Percentiles rank a stretch among this genome's conserved stretches.
phyloP scores from a whole-genome alignment of 768 basidiomycete genomes.

The Chalciporus sphaerocephalus region DNA sequence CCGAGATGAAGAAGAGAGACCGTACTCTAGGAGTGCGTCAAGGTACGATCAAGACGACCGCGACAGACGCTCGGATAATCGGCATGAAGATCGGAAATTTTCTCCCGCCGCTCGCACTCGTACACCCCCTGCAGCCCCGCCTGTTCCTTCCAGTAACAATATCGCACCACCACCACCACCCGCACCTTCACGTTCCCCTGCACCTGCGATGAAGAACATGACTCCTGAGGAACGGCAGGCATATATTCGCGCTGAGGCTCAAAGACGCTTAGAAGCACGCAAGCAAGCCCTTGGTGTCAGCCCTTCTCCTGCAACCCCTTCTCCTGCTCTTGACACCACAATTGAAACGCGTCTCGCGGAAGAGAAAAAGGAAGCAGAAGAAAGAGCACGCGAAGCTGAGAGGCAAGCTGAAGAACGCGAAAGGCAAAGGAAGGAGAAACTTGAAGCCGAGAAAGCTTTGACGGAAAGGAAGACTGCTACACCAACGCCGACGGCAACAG shows the following conservation, averaged over 20 bases:
- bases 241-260: constrained; percentile 73
- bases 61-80: constrained; percentile 33
- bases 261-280: constrained; percentile 76
- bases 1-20: constrained; percentile 48
- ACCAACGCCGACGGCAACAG: constrained; percentile 41
- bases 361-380: constrained; percentile 90
- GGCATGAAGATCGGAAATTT: constrained; percentile 29
- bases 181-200: constrained; percentile 53
- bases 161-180: constrained; percentile 47
- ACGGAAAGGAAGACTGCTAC: constrained; percentile 45
- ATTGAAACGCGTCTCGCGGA: constrained; percentile 82
- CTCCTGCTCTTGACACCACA: constrained; percentile 62
- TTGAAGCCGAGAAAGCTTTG: constrained; percentile 70
- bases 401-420: constrained; percentile 79
- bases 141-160: constrained; percentile 40
- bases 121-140: constrained; percentile 45
- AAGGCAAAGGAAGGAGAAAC: constrained; percentile 59
- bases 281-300: constrained; percentile 80
- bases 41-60: constrained; percentile 35
- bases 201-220: constrained; percentile 68
- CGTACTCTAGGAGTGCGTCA: constrained; percentile 45
- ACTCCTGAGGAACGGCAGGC: constrained; percentile 79
- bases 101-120: constrained; percentile 35
- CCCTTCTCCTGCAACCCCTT: constrained; percentile 30
- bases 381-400: constrained; percentile 75